Conservation (phyloP, 371 early-diverging fungal genomes). For the Mortierella sp. region DNA sequence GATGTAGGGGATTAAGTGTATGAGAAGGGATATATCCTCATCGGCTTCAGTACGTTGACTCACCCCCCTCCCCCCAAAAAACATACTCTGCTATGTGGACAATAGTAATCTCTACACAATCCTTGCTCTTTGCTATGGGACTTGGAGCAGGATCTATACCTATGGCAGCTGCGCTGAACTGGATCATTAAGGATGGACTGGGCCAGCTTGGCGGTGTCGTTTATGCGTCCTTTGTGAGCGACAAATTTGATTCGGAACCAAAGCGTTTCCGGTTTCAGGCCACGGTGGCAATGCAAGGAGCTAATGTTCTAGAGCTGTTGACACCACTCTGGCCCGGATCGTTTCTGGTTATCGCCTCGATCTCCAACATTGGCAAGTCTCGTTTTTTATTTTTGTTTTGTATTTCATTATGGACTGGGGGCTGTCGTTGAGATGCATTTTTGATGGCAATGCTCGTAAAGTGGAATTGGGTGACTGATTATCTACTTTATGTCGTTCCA, state of each 20-base stretch:
- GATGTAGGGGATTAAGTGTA: too few relatives aligned
- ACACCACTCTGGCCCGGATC: conserved; percentile 76
- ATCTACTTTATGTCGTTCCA: background rate
- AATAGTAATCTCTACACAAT: conserved; percentile 78
- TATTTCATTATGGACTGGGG: background rate
- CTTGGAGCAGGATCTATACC: conserved; percentile 75
- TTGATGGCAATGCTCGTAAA: too few relatives aligned
- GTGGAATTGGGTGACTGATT: background rate
- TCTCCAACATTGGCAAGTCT: conserved; percentile 75
- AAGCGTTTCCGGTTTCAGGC: conserved; percentile 79
- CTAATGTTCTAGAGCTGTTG: conserved; percentile 75
- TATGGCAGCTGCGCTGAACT: conserved; percentile 83
- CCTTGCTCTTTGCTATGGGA: conserved; percentile 79
- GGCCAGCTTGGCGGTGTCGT: conserved; percentile 87
- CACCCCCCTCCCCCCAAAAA: background rate
- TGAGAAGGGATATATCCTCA: background rate
- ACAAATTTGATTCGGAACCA: conserved; percentile 80
- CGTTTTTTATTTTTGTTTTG: background rate
- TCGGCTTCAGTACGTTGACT: background rate
- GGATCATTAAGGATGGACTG: conserved; percentile 89
- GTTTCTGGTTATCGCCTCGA: conserved; percentile 74
- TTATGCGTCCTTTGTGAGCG: conserved; percentile 73
- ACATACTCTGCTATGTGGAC: too few relatives aligned
- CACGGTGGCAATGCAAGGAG: conserved; percentile 71
- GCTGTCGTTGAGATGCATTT: too few relatives aligned